These are phyloP conservation scores for Lentinula edodes DNA, from an alignment of 768 basidiomycete species.

Conservation along the genomic window DNA sequence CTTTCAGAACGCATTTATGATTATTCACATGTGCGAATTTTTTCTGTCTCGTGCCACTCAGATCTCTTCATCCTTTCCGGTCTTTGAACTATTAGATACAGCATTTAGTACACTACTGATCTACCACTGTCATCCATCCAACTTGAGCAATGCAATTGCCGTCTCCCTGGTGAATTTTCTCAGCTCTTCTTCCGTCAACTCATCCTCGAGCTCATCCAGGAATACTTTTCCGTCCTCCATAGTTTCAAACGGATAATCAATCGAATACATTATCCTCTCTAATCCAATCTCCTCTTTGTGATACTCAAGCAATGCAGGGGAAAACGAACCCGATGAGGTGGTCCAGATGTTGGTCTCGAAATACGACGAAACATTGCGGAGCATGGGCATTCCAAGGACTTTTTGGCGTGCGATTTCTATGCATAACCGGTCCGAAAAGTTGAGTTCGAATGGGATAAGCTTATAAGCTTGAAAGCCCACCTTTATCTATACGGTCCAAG, in stretches of 20 bases:
- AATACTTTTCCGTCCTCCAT: conserved; percentile 7
- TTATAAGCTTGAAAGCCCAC: conserved; percentile 15
- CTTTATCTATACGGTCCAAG: conserved; percentile 32
- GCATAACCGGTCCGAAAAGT: background rate
- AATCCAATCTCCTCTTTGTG: conserved; percentile 36
- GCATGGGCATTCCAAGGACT: conserved; percentile 25
- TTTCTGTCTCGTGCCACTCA: too few species aligned
- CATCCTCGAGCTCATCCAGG: conserved; percentile 5
- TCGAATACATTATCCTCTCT: conserved; percentile 35
- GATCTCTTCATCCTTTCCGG: too few species aligned
- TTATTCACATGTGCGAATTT: too few species aligned
- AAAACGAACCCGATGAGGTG: conserved; percentile 36
- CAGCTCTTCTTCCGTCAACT: conserved; percentile 2
- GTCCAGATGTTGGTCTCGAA: conserved; percentile 34
- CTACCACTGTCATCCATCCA: background rate
- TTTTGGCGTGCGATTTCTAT: background rate
- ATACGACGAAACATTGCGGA: conserved; percentile 30
- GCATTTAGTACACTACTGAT: too few species aligned
- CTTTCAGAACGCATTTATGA: too few species aligned
- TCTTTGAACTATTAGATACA: too few species aligned
- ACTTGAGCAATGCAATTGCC: conserved; percentile 2
- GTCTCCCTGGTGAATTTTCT: background rate
- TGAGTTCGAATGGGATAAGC: background rate
- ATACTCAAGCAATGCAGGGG: conserved; percentile 30
- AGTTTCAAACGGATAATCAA: conserved; percentile 27